Evolutionary conservation across 106 monocot genomes (phyloP).

Genomic region (Hemerocallis citrina): DNA sequence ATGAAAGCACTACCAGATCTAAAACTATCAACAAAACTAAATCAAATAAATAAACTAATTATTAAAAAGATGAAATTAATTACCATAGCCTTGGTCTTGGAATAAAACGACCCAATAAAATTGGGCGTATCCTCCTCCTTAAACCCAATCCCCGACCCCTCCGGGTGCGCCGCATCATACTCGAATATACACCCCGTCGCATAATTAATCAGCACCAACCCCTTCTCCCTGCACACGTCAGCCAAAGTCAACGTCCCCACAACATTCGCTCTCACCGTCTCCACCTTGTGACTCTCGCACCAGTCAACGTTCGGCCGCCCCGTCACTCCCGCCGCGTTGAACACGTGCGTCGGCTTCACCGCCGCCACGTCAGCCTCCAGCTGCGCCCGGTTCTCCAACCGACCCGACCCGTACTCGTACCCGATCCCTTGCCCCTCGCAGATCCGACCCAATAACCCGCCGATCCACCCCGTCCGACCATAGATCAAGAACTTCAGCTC

Average conservation of each 20-base stretch:
- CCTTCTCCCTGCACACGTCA: constrained; percentile 38
- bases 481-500: constrained; percentile 64
- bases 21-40: background rate
- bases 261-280: constrained; percentile 56
- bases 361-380: constrained; percentile 39
- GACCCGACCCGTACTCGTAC: constrained; percentile 39
- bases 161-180: constrained; percentile 35
- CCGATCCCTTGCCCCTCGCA: constrained; percentile 41
- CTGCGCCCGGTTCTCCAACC: constrained; percentile 46
- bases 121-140: constrained; percentile 58
- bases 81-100: constrained; percentile 73
- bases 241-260: constrained; percentile 53
- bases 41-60: background rate
- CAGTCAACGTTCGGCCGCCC: constrained; percentile 88
- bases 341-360: constrained; percentile 53
- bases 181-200: constrained; percentile 64
- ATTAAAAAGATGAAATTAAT: background rate
- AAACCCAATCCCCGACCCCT: constrained; percentile 48
- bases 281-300: constrained; percentile 72
- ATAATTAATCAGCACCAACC: constrained; percentile 42
- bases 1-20: no score
- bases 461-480: constrained; percentile 81
- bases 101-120: constrained; percentile 57
- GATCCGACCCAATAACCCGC: constrained; percentile 55
- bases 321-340: constrained; percentile 80